Evolutionary conservation across 495 filamentous ascomycete species (phyloP).

Genomic region (Lophiotrema nucula): DNA sequence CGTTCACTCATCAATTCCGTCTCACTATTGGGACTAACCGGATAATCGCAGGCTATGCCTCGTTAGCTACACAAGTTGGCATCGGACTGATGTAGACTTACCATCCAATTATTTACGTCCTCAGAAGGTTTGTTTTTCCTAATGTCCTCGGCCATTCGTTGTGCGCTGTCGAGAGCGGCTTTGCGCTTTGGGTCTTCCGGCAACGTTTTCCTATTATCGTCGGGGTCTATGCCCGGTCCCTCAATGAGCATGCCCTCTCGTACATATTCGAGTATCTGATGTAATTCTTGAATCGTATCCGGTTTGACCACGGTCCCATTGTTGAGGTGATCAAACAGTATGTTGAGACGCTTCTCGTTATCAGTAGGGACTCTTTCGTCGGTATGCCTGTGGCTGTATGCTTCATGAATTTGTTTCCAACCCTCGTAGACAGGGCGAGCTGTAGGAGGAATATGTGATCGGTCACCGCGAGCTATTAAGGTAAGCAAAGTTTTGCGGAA

Average conservation of each 20-base stretch:
- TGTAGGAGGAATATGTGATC: conserved; percentile 77
- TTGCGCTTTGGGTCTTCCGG: too few species aligned
- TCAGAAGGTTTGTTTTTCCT: conserved; percentile 79
- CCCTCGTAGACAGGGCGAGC: conserved; percentile 78
- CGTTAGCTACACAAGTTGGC: conserved; percentile 4
- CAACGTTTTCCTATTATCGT: too few species aligned
- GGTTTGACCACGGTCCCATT: conserved; percentile 84
- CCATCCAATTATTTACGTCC: conserved; percentile 96
- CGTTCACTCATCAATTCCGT: too few species aligned
- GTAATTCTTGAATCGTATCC: conserved; percentile 75
- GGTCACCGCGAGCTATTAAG: conserved; percentile 67
- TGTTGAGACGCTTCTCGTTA: conserved; percentile 84
- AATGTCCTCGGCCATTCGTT: conserved; percentile 74
- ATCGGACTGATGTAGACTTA: conserved; percentile 48
- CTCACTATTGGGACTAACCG: conserved; percentile 79
- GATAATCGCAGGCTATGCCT: conserved; percentile 77
- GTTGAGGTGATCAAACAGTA: conserved; percentile 94
- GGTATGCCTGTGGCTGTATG: too few species aligned
- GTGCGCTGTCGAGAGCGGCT: conserved; percentile 73
- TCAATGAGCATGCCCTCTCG: conserved; percentile 65
- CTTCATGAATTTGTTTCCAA: too few species aligned
- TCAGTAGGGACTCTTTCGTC: too few species aligned
- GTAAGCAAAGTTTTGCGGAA: too few species aligned
- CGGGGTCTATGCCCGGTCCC: conserved; percentile 70
- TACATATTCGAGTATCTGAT: too few species aligned